phyloP scores from a whole-genome alignment of 345 rosid species.

The Erucastrum elatum region DNA sequence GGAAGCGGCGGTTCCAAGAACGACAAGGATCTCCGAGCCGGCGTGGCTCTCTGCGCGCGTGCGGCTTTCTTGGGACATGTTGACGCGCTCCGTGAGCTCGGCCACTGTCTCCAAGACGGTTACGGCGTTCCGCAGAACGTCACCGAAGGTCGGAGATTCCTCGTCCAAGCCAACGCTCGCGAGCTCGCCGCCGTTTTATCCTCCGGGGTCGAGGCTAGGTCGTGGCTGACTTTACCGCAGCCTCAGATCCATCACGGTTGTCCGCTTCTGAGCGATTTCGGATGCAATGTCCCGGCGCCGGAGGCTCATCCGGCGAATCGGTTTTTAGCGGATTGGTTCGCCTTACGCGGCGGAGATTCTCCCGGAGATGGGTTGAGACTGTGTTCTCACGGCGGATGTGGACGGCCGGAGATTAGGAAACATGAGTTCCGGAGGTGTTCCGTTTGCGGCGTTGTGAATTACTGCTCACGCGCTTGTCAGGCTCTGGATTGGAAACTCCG shows the following conservation, averaged over 20 bases:
- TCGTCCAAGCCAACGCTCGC: slow-evolving; percentile 93
- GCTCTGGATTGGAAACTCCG: slow-evolving; percentile 96
- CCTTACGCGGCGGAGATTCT: slow-evolving; percentile 40
- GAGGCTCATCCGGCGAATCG: slow-evolving; percentile 75
- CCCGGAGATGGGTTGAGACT: slow-evolving; percentile 65
- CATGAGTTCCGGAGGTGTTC: slow-evolving; percentile 96
- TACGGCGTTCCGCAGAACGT: slow-evolving; percentile 88
- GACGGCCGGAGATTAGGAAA: slow-evolving; percentile 85
- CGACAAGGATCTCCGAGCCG: slow-evolving; percentile 90
- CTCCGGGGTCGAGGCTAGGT: slow-evolving; percentile 35
- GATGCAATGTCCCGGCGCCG: slow-evolving; percentile 95
- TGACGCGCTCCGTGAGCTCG: slow-evolving; percentile 93
- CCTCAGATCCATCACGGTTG: slow-evolving; percentile 50
- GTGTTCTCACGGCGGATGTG: slow-evolving; percentile 85
- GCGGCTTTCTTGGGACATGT: slow-evolving; percentile 89
- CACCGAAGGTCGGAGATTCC: slow-evolving; percentile 81
- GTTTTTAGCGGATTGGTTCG: slow-evolving; percentile 80
- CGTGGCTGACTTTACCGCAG: slow-evolving; percentile 61
- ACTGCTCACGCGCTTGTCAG: slow-evolving; percentile 96
- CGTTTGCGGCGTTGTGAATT: slow-evolving; percentile 88
- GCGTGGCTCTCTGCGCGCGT: slow-evolving; percentile 89
- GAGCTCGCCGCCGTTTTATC: slow-evolving; percentile 79
- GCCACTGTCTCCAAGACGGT: slow-evolving; percentile 97
- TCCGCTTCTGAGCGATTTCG: slow-evolving; percentile 85
- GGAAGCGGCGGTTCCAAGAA: slow-evolving; percentile 97